These are phyloP conservation scores for Schizopora paradoxa DNA, from an alignment of 1,284 basidiomycete species.

Conservation along the genomic window DNA sequence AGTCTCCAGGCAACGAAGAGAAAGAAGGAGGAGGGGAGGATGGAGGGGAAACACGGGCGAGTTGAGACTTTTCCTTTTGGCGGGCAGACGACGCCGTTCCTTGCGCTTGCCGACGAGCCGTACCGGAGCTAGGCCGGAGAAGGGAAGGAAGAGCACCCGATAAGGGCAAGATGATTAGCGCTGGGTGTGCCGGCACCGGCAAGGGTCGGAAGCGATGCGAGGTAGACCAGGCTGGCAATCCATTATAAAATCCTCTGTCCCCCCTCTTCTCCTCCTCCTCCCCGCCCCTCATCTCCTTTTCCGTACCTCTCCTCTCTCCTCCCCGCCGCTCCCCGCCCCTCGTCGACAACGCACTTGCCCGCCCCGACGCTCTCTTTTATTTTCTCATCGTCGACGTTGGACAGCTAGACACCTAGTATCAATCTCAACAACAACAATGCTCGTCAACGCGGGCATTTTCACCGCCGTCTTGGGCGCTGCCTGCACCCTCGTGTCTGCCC, in stretches of 20 bases:
- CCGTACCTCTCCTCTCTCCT: slow-evolving; percentile 6
- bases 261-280: slow-evolving; percentile 29
- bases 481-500: slow-evolving; percentile 6
- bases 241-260: neutral
- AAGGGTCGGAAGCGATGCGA: neutral
- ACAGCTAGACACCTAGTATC: slow-evolving; percentile 24
- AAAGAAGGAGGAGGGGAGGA: neutral
- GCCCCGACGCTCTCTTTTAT: slow-evolving; percentile 4
- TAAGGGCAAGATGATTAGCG: neutral
- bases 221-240: neutral
- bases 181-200: neutral
- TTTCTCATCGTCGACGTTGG: slow-evolving; percentile 22
- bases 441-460: slow-evolving; percentile 32
- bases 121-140: neutral
- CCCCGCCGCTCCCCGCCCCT: slow-evolving; percentile 23
- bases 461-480: slow-evolving; percentile 31
- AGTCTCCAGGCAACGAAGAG: neutral
- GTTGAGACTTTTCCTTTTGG: slow-evolving; percentile 1
- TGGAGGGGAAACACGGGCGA: neutral
- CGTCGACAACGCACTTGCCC: too few relatives aligned
- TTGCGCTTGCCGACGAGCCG: neutral
- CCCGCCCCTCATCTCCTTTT: slow-evolving; percentile 25
- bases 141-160: neutral
- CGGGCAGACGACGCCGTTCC: neutral
- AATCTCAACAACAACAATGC: slow-evolving; percentile 21